Evolutionary conservation across 2,329 filamentous ascomycete species (phyloP), one percentile per base, ranked within the genome.

Genomic region (Bipolaris gigantea): DNA sequence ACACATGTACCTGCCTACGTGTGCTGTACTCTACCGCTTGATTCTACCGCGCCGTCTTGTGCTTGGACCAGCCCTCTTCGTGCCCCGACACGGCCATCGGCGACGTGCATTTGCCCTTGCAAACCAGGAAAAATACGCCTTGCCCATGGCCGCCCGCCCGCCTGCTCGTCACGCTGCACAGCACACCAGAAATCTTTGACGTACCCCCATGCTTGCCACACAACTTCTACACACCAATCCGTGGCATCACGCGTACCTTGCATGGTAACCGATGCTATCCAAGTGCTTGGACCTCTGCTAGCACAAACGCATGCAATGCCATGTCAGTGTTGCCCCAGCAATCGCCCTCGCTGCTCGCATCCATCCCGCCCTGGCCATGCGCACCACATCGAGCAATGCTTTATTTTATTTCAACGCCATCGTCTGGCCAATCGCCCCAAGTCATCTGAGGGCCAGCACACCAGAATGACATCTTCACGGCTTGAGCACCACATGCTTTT

Each of bases 81-180:
- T 27, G n/a, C n/a, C 39, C n/a, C 23, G 39, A 16, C 39, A 18
- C 23, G 13, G 4, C n/a, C n/a, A 16, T 47, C 48, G 32, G 34
- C 44, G 34, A 38, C 27, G 46, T 46, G 42, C 44, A 40, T 56
- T 51, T 44, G 47, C 38, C 27, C 43, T 38, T 40, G 18, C 19
- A 51, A 36, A 19, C 46, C 44, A 51, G 47, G 47, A 19, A 51
- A 42, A 43, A 25, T 11, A 11, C 33, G 19, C n/a, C 15, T 50
- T n/a, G 11, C 27, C 16, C n/a, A 23, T 44, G 7, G 27, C 10
- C 19, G n/a, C 35, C 27, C 15, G 13, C 13, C 42, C 21, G 11
- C 13, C 27, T 23, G 25, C n/a, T 13, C 4, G 19, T 27, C 23
- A 25, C 30, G 21, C 18, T 35, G 27, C 25, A 40, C 21, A 25